Conservation (phyloP, 106 monocot species). For the Phalaenopsis aphrodite region DNA sequence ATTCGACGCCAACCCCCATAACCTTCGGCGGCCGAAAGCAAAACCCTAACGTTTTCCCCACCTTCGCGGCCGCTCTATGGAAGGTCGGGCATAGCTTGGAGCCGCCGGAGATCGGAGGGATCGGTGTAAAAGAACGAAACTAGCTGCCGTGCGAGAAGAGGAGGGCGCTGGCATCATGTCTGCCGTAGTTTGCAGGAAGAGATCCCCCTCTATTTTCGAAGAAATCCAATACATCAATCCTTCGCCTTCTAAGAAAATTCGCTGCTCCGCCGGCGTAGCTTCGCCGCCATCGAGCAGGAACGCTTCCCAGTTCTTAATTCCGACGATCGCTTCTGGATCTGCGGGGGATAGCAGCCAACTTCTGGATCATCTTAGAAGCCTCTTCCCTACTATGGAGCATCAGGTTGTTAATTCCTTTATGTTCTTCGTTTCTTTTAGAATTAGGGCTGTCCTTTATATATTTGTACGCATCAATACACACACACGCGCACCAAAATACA, state of each 20-base stretch:
- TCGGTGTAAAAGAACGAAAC: neutral
- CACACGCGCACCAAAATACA: no score
- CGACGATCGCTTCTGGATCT: neutral
- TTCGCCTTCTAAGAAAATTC: neutral
- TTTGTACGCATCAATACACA: no score
- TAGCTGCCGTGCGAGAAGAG: no score
- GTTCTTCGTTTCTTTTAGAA: neutral
- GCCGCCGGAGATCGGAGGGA: neutral
- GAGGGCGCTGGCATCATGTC: neutral
- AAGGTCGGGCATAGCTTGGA: neutral
- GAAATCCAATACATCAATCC: slow-evolving; percentile 2
- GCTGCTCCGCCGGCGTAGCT: slow-evolving; percentile 3
- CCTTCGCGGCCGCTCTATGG: neutral
- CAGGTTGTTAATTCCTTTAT: neutral
- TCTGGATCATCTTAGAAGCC: slow-evolving; percentile 8
- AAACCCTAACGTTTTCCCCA: neutral
- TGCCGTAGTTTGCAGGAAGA: slow-evolving; percentile 8
- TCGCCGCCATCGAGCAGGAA: neutral
- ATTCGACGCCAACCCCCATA: neutral
- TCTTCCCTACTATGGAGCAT: slow-evolving; percentile 6
- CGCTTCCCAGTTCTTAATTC: neutral
- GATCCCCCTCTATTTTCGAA: slow-evolving; percentile 6
- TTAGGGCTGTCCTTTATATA: no score
- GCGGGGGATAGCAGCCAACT: neutral
- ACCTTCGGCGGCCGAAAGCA: neutral